These are phyloP conservation scores for Aquilaria malaccensis DNA, from an alignment of 345 rosid species.

Conservation along the genomic window DNA sequence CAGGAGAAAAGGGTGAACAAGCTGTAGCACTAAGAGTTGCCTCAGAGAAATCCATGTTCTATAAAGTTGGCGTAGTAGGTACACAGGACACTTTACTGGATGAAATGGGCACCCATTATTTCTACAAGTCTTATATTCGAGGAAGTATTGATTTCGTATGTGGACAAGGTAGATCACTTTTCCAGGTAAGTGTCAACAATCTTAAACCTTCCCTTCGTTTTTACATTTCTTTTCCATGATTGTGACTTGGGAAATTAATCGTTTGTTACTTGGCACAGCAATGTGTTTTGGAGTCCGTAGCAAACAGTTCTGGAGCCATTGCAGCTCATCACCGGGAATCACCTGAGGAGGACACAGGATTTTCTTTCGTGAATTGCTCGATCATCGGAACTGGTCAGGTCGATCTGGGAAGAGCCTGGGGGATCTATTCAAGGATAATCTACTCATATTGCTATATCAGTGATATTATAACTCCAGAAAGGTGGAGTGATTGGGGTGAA, in stretches of 20 bases:
- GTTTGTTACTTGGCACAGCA: conserved; percentile 27
- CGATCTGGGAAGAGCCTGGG: conserved; percentile 92
- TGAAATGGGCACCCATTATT: conserved; percentile 77
- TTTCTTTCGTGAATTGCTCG: conserved; percentile 66
- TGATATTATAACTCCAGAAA: conserved; percentile 51
- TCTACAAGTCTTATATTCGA: conserved; percentile 54
- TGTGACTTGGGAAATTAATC: too few relatives aligned
- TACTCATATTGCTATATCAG: conserved; percentile 66
- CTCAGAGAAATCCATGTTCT: conserved; percentile 75
- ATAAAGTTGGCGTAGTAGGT: conserved; percentile 59
- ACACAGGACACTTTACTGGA: conserved; percentile 90
- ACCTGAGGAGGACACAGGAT: conserved; percentile 64
- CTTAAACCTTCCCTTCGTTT: neutral
- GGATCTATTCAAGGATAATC: conserved; percentile 61
- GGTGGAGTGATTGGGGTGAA: conserved; percentile 86
- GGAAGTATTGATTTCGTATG: conserved; percentile 85
- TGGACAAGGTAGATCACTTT: conserved; percentile 70
- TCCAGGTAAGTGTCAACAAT: conserved; percentile 29
- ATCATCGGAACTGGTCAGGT: conserved; percentile 72
- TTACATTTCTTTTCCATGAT: too few relatives aligned
- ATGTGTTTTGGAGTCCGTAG: conserved; percentile 63
- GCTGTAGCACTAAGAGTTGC: conserved; percentile 72
- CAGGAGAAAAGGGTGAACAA: conserved; percentile 69
- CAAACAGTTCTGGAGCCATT: conserved; percentile 55
- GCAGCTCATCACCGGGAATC: conserved; percentile 82